Conservation (phyloP, 1,139 yeast genomes). For the Arxiozyma bovina region DNA sequence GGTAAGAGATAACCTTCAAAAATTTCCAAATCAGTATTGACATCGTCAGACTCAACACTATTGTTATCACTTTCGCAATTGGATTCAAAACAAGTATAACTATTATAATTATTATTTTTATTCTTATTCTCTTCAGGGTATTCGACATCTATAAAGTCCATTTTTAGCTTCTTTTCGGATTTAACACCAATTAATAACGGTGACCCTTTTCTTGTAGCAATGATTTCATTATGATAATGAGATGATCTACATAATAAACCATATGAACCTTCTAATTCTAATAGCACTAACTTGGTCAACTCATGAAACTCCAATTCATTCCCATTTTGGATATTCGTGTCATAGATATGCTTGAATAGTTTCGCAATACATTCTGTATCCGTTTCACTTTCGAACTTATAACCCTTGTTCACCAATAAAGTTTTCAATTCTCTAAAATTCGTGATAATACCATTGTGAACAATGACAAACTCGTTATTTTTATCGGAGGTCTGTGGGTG, state of each 20-base stretch:
- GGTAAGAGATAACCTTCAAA: too few relatives aligned
- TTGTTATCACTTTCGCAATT: too few relatives aligned
- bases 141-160: conserved; percentile 96
- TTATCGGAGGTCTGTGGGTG: conserved; percentile 94
- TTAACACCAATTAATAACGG: conserved; percentile 96
- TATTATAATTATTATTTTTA: too few relatives aligned
- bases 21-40: too few relatives aligned
- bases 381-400: conserved; percentile 80
- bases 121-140: conserved; percentile 64
- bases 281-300: conserved; percentile 83
- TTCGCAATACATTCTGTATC: conserved; percentile 98
- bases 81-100: too few relatives aligned
- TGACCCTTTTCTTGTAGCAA: conserved; percentile 97
- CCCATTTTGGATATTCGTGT: conserved; percentile 60
- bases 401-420: conserved; percentile 71
- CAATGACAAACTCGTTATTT: conserved; percentile 76
- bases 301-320: conserved; percentile 77
- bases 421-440: conserved; percentile 87
- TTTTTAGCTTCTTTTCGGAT: conserved; percentile 89
- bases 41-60: too few relatives aligned
- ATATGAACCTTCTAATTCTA: conserved; percentile 94
- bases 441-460: conserved; percentile 97
- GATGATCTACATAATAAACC: conserved; percentile 87
- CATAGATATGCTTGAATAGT: conserved; percentile 84
- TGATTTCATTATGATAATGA: conserved; percentile 91